Evolutionary conservation across 148 eudicot species (phyloP), one percentile per base, ranked within the genome.

Genomic region (Diospyros kaki): DNA sequence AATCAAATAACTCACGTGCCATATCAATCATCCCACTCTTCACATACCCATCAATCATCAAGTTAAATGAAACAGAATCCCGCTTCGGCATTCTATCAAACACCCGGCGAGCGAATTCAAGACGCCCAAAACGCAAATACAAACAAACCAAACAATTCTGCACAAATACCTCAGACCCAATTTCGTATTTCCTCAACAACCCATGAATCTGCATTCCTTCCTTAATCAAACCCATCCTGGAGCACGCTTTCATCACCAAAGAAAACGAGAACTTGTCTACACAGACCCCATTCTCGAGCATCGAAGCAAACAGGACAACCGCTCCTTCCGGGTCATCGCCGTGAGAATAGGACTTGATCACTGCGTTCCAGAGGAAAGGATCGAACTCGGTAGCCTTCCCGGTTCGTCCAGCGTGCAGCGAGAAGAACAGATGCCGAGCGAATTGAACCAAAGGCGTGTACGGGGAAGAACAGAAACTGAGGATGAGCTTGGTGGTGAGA

Each of bases 171-270:
- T 90, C 90, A 1, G 68, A 76, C 84, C 85, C 94, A 70, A 92
- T 39, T 14, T 76, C 93, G 38, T 73, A 73, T 73, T 90, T 92
- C 65, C 55, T 75, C 83, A 84, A 62, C 76, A 90, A 76, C 71
- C 92, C 97, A 81, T 90, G 97, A 85, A 92, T 78, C 86, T 92
- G 97, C 84, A 90, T 81, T 53, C 97, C 97, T 73, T 83, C 85
- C 65, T 59, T 81, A 8, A 88, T 39, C 54, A 80, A 80, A 63
- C 89, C 80, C 69, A 77, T 42, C 63, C 89, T 79, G 17, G 84
- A 84, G 76, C 94, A 92, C 46, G 90, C 89, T 81, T 92, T 92
- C 48, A 88, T 69, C 70, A 82, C 90, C 72, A 88, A 75, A 10
- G 97, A 90, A 67, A 92, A 77, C 43, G 97, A 86, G 69, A 84